These are phyloP conservation scores for Malassezia dermatis DNA, from an alignment of 1,284 basidiomycete species.

Conservation along the genomic window DNA sequence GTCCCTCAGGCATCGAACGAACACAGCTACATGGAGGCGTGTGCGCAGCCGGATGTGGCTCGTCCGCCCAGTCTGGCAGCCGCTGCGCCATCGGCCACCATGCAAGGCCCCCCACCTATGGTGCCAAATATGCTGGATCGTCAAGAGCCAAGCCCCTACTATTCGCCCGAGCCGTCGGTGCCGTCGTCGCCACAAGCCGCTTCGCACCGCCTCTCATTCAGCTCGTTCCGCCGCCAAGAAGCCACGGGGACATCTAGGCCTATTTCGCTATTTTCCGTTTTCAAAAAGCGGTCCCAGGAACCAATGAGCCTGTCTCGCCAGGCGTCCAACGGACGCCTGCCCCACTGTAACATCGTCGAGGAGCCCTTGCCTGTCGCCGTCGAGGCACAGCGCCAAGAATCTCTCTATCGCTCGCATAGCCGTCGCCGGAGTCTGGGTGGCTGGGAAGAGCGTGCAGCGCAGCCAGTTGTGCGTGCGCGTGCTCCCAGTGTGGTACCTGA, in stretches of 20 bases:
- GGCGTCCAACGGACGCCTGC: slow-evolving; percentile 1
- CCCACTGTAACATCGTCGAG: background rate
- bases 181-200: background rate
- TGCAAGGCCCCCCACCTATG: background rate
- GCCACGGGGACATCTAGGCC: background rate
- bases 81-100: background rate
- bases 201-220: background rate
- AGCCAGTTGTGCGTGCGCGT: background rate
- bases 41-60: background rate
- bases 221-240: background rate
- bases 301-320: background rate
- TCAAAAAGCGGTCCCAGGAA: background rate
- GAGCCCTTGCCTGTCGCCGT: slow-evolving; percentile 9
- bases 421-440: slow-evolving; percentile 10
- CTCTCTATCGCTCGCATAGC: slow-evolving; percentile 2
- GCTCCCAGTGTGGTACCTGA: background rate
- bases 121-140: background rate
- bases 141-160: slow-evolving; percentile 10
- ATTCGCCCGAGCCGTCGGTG: background rate
- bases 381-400: slow-evolving; percentile 2
- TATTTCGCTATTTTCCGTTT: background rate
- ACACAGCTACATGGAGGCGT: background rate
- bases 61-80: background rate
- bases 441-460: background rate
- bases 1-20: background rate